Conservation (phyloP, 306 rosid species). For the Glycine tomentella region DNA sequence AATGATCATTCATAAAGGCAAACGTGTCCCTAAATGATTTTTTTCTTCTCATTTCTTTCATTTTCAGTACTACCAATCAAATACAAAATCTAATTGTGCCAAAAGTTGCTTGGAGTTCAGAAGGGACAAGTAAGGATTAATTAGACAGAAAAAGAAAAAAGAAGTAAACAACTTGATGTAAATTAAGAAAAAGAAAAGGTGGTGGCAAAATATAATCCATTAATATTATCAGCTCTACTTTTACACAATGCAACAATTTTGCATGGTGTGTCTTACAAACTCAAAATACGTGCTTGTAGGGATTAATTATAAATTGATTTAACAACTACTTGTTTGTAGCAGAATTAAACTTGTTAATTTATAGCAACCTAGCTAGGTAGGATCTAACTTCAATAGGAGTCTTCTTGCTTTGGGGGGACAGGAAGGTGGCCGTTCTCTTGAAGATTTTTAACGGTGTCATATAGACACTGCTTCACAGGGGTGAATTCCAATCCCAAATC, state of each 20-base stretch:
- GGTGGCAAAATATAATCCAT: not conserved
- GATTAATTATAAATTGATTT: not conserved
- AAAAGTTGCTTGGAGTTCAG: not conserved
- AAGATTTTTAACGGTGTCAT: slow-evolving; percentile 85
- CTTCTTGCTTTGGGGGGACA: slow-evolving; percentile 48
- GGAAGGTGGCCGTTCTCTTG: slow-evolving; percentile 89
- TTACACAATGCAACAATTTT: slow-evolving; percentile 6
- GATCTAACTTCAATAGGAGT: slow-evolving; percentile 44
- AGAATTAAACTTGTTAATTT: no score
- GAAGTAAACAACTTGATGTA: not conserved
- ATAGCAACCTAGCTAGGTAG: not conserved
- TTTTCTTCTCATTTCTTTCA: not conserved
- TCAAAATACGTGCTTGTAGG: not conserved
- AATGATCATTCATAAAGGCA: not conserved
- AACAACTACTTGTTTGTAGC: not conserved
- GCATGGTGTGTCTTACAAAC: not conserved
- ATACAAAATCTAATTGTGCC: not conserved
- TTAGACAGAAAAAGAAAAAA: not conserved
- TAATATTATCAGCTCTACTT: slow-evolving; percentile 14
- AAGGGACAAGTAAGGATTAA: not conserved
- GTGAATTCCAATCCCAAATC: slow-evolving; percentile 84
- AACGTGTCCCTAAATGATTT: not conserved
- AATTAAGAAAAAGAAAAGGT: not conserved
- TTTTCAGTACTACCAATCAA: not conserved
- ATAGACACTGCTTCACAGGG: slow-evolving; percentile 71